Base-by-base conservation (phyloP, 1,284 basidiomycete species). In the Psilocybe mexicana region DNA sequence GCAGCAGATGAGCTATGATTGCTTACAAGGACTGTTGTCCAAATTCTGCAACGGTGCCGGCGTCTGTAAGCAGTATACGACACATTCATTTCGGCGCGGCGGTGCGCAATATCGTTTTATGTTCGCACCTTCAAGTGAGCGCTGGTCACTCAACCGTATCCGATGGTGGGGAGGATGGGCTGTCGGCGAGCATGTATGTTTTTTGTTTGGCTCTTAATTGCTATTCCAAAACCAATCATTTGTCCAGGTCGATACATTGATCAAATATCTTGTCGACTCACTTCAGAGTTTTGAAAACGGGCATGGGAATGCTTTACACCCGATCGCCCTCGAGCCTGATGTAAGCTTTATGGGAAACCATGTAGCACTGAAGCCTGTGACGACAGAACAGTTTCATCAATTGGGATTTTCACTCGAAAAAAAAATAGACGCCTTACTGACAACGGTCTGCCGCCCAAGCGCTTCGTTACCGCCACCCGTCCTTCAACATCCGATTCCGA, bases 91-190 rank as follows among this genome's bases (percentile, higher is more conserved):
- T 33, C 63, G 69, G 4, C 55, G 69, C 6, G 73, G 75, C 24
- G 75, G 75, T 1, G 69, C 74, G 0, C 75, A 79, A 52, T 77
- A 76, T 38, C 62, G 69, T 0, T 76, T 78, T 49, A 76, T 76
- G 68, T 70, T 61, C 58, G 72, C 72, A 0, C 74, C 72, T 0
- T 18, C 72, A 8, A 69, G 71, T 0, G 51, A 70, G 42, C 58
- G 66, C 1, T 79, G 76, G 76, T 63, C 69, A 0, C 54, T 78
- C 6, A 64, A 54, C 6, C 66, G 55, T 1, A 66, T 77, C 8
- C 64, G 69, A 0, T 78, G 76, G 75, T 78, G 76, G 76, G 76
- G 76, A 8, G 74, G 75, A 23, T 78, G 75, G 75, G 73, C 74
- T 0, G 63, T 63, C 33, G 67, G 70, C 0, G 72, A 76, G 53